Evolutionary conservation across 2,329 filamentous ascomycete genomes (phyloP), one percentile per base, ranked within the genome.

Genomic region (Aspergillus eucalypticola): DNA sequence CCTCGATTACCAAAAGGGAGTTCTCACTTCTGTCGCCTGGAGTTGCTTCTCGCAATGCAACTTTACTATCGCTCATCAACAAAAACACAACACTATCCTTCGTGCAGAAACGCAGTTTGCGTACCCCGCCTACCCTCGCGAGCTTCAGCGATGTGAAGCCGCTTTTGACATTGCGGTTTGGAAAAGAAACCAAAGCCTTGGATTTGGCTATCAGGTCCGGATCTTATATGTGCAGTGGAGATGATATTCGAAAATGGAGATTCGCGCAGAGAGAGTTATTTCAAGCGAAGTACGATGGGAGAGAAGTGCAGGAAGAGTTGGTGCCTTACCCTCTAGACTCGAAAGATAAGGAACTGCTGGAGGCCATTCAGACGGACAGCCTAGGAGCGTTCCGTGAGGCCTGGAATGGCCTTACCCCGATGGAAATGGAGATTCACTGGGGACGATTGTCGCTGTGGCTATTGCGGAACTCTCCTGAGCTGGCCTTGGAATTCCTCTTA

Each of bases 401-500:
- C 17, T 77, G 75, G 74, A 57, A 68, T 10, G 21, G 23, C 8
- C 62, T 71, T 57, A 35, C 61, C 29, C 62, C 61, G 50, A 13
- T 42, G 13, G 60, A 58, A 17, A 75, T 70, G 60, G 61, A 64
- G 38, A 57, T 39, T 17, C 67, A 68, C 38, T 84, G 82, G 81
- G 70, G 76, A 46, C 71, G 75, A 19, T 63, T 81, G 27, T 77
- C 79, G 27, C 69, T 83, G 13, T 82, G 77, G 77, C 66, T 81
- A 19, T 64, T 84, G 27, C 66, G 75, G 38, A 68, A 81, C 62
- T 73, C 75, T 35, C 76, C 77, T 7, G 62, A 70, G 27, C 63
- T 70, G 29, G 68, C 76, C 10, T 61, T 80, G 32, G 69, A 75
- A 1, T 81, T 83, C 62, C 66, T 85, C 19, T 63, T 74, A 21